These are phyloP conservation scores for Colletotrichum trifolii DNA, from an alignment of 2,329 filamentous ascomycete genomes.

Conservation along the genomic window DNA sequence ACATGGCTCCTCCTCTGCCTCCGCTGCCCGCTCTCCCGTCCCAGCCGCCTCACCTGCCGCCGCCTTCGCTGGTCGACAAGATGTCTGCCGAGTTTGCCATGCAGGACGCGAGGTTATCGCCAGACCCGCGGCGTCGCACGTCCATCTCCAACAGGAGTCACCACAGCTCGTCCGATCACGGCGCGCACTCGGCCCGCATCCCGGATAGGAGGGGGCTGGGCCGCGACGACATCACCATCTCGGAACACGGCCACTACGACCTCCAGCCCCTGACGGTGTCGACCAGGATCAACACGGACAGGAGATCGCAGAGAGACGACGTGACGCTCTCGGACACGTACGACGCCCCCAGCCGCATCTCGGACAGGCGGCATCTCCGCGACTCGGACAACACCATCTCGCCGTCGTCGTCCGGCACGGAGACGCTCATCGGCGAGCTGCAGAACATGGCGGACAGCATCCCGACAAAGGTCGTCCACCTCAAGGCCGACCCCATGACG, in stretches of 20 bases:
- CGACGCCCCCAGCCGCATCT: conserved; percentile 31
- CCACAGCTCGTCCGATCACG: conserved; percentile 33
- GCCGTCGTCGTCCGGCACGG: conserved; percentile 45
- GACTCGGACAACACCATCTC: conserved; percentile 43
- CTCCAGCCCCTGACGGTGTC: conserved; percentile 1
- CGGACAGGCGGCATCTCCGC: conserved; percentile 35
- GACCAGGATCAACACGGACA: conserved; percentile 22
- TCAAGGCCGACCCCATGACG: conserved; percentile 60
- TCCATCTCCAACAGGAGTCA: conserved; percentile 43
- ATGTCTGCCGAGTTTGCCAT: conserved; percentile 34
- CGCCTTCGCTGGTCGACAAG: conserved; percentile 37
- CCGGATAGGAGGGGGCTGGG: conserved; percentile 32
- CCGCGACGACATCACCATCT: conserved; percentile 35
- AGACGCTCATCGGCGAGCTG: conserved; percentile 48
- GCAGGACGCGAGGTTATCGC: conserved; percentile 34
- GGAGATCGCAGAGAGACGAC: conserved; percentile 18
- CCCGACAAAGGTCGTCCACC: conserved; percentile 53
- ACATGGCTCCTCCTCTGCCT: conserved; percentile 12
- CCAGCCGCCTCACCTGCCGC: conserved; percentile 37
- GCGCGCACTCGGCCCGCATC: conserved; percentile 27
- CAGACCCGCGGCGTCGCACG: conserved; percentile 38
- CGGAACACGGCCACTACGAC: conserved; percentile 37
- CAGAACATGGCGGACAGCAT: conserved; percentile 30
- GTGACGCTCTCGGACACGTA: conserved; percentile 29
- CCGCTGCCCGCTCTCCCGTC: conserved; percentile 27